These are phyloP conservation scores for Macrophomina phaseolina DNA, from an alignment of 2,329 filamentous ascomycete species.

Conservation along the genomic window DNA sequence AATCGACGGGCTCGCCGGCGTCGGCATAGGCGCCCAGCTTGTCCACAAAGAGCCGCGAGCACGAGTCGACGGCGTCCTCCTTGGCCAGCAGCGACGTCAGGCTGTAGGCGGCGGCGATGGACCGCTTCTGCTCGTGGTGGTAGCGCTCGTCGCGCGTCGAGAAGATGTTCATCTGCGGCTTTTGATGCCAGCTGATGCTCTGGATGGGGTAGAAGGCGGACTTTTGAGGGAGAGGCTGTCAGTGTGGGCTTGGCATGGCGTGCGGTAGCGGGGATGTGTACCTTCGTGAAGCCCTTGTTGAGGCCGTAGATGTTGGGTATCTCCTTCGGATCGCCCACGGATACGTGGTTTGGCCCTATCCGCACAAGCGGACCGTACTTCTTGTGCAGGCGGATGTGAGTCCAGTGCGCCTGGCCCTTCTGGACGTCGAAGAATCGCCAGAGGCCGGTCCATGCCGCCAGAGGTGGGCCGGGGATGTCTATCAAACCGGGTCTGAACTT, in stretches of 20 bases:
- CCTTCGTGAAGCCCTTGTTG: conserved; percentile 48
- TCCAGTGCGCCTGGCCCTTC: conserved; percentile 58
- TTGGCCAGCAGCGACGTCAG: conserved; percentile 48
- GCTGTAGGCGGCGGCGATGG: conserved; percentile 48
- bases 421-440: conserved; percentile 71
- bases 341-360: conserved; percentile 80
- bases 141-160: conserved; percentile 47
- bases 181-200: conserved; percentile 33
- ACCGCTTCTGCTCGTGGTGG: conserved; percentile 49
- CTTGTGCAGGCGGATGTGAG: conserved; percentile 71
- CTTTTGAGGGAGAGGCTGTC: conserved; percentile 1
- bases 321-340: conserved; percentile 73
- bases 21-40: conserved; percentile 33
- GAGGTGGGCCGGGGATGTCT: conserved; percentile 64
- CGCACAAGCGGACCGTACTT: conserved; percentile 75
- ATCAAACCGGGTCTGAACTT: conserved; percentile 16
- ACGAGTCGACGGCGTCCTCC: conserved; percentile 36
- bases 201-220: conserved; percentile 40
- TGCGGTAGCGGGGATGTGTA: background rate
- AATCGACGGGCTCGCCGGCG: conserved; percentile 32
- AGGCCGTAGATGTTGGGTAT: conserved; percentile 73
- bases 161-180: conserved; percentile 40
- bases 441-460: conserved; percentile 70
- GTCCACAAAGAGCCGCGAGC: conserved; percentile 34
- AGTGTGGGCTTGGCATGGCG: background rate